These are phyloP conservation scores for Omphalotus guepiniiformis DNA, from an alignment of 768 basidiomycete genomes.

Conservation along the genomic window DNA sequence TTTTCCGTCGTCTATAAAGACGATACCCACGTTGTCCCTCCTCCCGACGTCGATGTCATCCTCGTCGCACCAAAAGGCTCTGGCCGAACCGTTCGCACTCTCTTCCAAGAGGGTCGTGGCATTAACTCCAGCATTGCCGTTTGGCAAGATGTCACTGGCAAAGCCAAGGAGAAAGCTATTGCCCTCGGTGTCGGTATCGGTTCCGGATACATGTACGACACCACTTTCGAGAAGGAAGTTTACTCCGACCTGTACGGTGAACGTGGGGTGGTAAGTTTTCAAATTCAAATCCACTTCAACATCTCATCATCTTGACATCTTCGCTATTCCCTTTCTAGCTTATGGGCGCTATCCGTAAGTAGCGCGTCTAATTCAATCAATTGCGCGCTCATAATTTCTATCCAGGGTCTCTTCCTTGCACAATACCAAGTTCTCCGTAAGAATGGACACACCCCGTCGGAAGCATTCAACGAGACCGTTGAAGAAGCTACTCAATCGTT, in stretches of 20 bases:
- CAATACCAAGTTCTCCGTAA: slow-evolving; percentile 98
- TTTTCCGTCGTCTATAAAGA: slow-evolving; percentile 99
- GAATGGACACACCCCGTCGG: slow-evolving; percentile 95
- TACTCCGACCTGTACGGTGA: slow-evolving; percentile 99
- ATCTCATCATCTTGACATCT: slow-evolving; percentile 4
- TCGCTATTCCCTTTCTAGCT: slow-evolving; percentile 43
- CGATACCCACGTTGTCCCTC: slow-evolving; percentile 91
- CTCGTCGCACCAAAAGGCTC: slow-evolving; percentile 99
- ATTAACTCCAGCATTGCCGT: slow-evolving; percentile 95
- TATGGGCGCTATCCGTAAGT: slow-evolving; percentile 93
- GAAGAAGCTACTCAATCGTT: slow-evolving; percentile 99
- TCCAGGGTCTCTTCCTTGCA: slow-evolving; percentile 93
- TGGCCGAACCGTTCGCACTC: slow-evolving; percentile 96
- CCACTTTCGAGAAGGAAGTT: slow-evolving; percentile 99
- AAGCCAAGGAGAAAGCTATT: slow-evolving; percentile 95
- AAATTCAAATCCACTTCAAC: slow-evolving; percentile 9
- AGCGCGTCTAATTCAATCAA: neutral
- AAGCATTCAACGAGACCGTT: slow-evolving; percentile 99
- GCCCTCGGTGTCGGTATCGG: slow-evolving; percentile 94
- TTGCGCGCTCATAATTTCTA: neutral
- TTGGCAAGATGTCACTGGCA: slow-evolving; percentile 96
- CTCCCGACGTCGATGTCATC: slow-evolving; percentile 94
- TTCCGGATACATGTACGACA: slow-evolving; percentile 98
- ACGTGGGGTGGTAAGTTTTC: slow-evolving; percentile 88
- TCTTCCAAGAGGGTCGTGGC: slow-evolving; percentile 99